phyloP scores from a whole-genome alignment of 23 red algal genomes.

The Gracilaria domingensis region DNA sequence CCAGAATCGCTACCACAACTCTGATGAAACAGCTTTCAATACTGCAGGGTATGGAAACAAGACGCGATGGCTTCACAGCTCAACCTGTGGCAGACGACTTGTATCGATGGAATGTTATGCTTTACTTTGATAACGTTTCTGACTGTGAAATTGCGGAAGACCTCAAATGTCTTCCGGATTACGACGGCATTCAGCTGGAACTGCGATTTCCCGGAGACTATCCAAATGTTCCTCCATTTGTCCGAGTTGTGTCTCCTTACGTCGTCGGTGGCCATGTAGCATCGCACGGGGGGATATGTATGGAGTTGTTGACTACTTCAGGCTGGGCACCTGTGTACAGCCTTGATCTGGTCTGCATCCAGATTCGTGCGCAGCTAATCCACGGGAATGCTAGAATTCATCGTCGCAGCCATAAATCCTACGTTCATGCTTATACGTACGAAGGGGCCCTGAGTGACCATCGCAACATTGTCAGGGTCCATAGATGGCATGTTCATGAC shows the following conservation, averaged over 20 bases:
- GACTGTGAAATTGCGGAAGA: conserved; percentile 38
- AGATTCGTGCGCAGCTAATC: conserved; percentile 68
- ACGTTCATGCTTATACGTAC: conserved; percentile 41
- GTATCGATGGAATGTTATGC: conserved; percentile 66
- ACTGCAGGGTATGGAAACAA: conserved; percentile 54
- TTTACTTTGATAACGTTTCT: conserved; percentile 62
- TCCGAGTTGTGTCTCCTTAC: conserved; percentile 70
- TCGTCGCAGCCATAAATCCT: conserved; percentile 5
- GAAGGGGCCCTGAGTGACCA: conserved; percentile 61
- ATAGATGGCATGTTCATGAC: conserved; percentile 52
- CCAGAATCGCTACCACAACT: conserved; percentile 51
- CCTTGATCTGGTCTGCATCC: conserved; percentile 68
- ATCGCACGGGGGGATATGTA: conserved; percentile 67
- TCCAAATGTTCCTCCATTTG: conserved; percentile 64
- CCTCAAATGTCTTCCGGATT: conserved; percentile 13
- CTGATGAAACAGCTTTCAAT: conserved; percentile 70
- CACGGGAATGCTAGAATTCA: conserved; percentile 44
- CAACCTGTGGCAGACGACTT: conserved; percentile 68
- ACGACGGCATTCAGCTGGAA: conserved; percentile 59
- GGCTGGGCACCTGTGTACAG: conserved; percentile 80
- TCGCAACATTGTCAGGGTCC: conserved; percentile 36
- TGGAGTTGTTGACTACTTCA: conserved; percentile 73
- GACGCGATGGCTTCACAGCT: conserved; percentile 57
- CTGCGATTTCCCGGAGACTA: conserved; percentile 59
- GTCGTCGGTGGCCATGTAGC: conserved; percentile 48